Evolutionary conservation across 257 asterid genomes (phyloP).

Genomic region (Galeopsis tetrahit): DNA sequence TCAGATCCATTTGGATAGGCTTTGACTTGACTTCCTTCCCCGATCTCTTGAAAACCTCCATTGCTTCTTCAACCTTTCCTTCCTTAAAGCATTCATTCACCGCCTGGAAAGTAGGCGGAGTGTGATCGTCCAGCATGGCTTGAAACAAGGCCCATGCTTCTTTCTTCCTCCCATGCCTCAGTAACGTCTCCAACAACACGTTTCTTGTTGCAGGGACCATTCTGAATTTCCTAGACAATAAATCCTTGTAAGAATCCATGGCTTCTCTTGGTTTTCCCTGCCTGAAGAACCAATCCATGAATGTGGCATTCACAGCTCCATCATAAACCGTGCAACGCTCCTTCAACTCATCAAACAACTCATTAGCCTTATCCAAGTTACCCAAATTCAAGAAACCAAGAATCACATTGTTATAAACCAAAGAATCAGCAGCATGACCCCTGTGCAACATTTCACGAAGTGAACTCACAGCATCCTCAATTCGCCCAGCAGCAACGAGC

Average conservation of each 20-base stretch:
- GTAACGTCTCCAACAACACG: slow-evolving; percentile 68
- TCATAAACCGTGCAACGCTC: slow-evolving; percentile 83
- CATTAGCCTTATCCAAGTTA: slow-evolving; percentile 75
- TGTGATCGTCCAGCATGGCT: slow-evolving; percentile 87
- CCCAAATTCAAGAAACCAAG: slow-evolving; percentile 72
- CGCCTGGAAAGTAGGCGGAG: slow-evolving; percentile 84
- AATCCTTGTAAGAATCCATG: slow-evolving; percentile 76
- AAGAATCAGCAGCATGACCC: slow-evolving; percentile 93
- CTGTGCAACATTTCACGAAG: slow-evolving; percentile 82
- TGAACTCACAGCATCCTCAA: slow-evolving; percentile 61
- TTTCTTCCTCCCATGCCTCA: slow-evolving; percentile 73
- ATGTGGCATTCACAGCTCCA: slow-evolving; percentile 83
- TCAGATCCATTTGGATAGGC: slow-evolving; percentile 87
- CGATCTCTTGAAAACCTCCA: slow-evolving; percentile 71
- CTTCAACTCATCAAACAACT: slow-evolving; percentile 80
- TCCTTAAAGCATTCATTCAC: slow-evolving; percentile 79
- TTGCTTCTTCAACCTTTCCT: slow-evolving; percentile 73
- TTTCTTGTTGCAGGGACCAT: slow-evolving; percentile 85
- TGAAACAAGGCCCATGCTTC: slow-evolving; percentile 85
- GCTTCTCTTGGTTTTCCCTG: slow-evolving; percentile 83
- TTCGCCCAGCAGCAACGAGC: slow-evolving; percentile 58
- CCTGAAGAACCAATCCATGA: slow-evolving; percentile 89
- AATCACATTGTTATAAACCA: slow-evolving; percentile 82
- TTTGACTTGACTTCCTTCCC: slow-evolving; percentile 76
- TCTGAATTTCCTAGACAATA: slow-evolving; percentile 58